A percentile compares a stretch with the other conserved stretches of the same genome.
Conservation (phyloP, 306 rosid species). For the Urtica urens region DNA sequence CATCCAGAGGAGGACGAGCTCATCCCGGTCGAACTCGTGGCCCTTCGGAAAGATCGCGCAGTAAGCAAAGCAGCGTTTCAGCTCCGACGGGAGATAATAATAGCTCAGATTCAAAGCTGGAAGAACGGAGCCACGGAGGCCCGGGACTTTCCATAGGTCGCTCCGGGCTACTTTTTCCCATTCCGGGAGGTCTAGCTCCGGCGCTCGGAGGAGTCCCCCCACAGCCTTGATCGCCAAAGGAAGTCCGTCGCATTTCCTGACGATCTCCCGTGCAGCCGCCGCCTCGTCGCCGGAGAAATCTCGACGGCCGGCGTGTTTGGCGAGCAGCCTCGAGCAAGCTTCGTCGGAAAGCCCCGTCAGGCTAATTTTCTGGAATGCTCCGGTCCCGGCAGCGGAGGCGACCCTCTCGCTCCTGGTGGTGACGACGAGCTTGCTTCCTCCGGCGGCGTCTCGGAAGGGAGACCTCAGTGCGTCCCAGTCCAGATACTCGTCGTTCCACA, state of each 20-base stretch:
- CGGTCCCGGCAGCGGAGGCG: neutral
- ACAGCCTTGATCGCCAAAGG: slow-evolving; percentile 14
- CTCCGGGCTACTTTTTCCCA: neutral
- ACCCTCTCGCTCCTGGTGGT: neutral
- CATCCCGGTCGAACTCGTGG: neutral
- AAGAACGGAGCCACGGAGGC: neutral
- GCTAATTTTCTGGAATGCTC: neutral
- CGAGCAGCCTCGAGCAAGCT: neutral
- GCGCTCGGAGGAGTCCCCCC: slow-evolving; percentile 7
- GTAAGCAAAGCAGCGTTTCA: slow-evolving; percentile 10
- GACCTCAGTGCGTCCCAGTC: neutral
- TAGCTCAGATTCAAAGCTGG: slow-evolving; percentile 7
- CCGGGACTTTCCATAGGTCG: slow-evolving; percentile 1
- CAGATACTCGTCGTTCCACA: neutral
- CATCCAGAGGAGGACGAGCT: slow-evolving; percentile 9
- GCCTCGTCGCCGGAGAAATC: too few relatives aligned
- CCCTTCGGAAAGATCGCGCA: slow-evolving; percentile 10
- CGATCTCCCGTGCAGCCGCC: neutral
- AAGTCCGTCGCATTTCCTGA: slow-evolving; percentile 2
- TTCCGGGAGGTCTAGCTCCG: neutral
- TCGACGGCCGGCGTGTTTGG: slow-evolving; percentile 22
- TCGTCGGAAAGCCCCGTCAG: neutral
- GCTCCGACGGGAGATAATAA: neutral
- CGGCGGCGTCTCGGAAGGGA: neutral
- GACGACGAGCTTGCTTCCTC: slow-evolving; percentile 1